These are phyloP conservation scores for Halteria grandinella DNA, from an alignment of 73 alveolate species.

Conservation along the genomic window DNA sequence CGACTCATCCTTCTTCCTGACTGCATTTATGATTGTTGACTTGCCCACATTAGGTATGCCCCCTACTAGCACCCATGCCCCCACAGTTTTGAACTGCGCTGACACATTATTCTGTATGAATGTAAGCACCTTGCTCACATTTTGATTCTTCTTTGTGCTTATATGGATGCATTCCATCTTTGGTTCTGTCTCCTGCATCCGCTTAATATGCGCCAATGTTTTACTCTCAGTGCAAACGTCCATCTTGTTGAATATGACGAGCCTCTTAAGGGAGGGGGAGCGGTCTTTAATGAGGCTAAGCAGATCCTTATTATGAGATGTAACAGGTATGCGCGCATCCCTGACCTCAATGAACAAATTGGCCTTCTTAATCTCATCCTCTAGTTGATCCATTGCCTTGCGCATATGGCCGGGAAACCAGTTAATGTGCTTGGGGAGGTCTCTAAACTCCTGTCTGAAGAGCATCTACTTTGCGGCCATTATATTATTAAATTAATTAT, in stretches of 20 bases:
- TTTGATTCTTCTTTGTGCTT: constrained; percentile 73
- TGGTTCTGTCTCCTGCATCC: constrained; percentile 51
- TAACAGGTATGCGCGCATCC: constrained; percentile 87
- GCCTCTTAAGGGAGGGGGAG: constrained; percentile 63
- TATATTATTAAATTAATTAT: not conserved
- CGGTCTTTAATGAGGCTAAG: constrained; percentile 62
- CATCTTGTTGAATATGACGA: constrained; percentile 82
- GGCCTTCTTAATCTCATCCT: constrained; percentile 64
- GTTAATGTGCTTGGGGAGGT: constrained; percentile 58
- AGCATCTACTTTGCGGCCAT: not conserved
- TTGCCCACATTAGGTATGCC: constrained; percentile 96
- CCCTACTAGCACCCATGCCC: constrained; percentile 87
- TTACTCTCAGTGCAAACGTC: constrained; percentile 76
- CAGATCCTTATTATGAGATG: constrained; percentile 72
- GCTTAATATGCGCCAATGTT: constrained; percentile 64
- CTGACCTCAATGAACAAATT: constrained; percentile 86
- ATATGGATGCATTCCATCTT: constrained; percentile 58
- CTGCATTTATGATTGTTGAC: constrained; percentile 80
- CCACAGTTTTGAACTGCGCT: constrained; percentile 86
- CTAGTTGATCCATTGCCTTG: constrained; percentile 75
- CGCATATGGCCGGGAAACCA: constrained; percentile 96
- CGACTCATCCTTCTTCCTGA: constrained; percentile 76
- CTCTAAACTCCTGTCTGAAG: not conserved
- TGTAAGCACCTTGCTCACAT: constrained; percentile 65
- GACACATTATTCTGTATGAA: constrained; percentile 56